These are phyloP conservation scores for Umbelopsis vinacea DNA, from an alignment of 192 early-diverging fungal genomes.

Conservation along the genomic window DNA sequence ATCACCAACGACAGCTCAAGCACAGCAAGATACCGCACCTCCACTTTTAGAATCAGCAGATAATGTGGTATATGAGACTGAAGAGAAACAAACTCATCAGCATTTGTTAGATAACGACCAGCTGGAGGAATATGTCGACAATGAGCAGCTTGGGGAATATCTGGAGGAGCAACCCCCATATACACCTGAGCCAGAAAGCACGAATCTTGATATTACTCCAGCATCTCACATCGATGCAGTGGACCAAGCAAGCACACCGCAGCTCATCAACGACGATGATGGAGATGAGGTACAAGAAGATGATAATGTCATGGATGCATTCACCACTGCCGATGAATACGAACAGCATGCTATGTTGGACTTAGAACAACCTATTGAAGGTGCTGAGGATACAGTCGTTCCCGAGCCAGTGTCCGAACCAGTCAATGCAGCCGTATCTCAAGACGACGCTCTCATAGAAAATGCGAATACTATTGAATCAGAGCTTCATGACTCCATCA, in stretches of 20 bases:
- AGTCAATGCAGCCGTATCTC: background rate
- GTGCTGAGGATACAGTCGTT: background rate
- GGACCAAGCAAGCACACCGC: background rate
- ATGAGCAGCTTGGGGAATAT: constrained; percentile 6
- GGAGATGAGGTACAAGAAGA: background rate
- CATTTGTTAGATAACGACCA: background rate
- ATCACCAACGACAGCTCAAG: background rate
- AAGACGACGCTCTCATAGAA: background rate
- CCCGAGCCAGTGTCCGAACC: background rate
- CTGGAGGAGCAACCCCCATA: background rate
- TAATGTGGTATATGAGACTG: background rate
- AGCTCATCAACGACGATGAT: background rate
- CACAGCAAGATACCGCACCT: background rate
- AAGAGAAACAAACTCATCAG: background rate
- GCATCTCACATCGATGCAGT: background rate
- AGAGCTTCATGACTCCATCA: background rate
- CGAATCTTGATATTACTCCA: background rate
- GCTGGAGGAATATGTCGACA: background rate
- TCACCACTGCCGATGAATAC: background rate
- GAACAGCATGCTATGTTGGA: background rate
- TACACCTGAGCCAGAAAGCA: background rate
- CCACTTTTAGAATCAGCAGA: background rate
- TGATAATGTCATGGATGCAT: background rate
- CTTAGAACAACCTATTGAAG: background rate
- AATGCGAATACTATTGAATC: background rate